These are phyloP conservation scores for Blastobotrys capitulatus DNA, from an alignment of 1,139 yeast species.

Conservation along the genomic window DNA sequence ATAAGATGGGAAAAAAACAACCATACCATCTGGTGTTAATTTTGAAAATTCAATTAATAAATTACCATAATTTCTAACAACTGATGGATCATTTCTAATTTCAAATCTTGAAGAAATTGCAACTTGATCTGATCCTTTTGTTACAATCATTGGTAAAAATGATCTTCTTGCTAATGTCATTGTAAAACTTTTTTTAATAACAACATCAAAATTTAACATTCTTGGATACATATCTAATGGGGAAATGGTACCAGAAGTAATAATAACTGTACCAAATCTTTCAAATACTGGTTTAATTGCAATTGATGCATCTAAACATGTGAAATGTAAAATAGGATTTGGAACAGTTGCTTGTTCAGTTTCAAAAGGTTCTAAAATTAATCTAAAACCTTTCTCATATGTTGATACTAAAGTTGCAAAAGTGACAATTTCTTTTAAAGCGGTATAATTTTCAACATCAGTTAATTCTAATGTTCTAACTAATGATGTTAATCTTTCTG, in stretches of 20 bases:
- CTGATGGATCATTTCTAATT: constrained; percentile 95
- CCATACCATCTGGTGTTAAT: constrained; percentile 96
- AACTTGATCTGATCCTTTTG: constrained; percentile 97
- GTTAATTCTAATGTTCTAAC: constrained; percentile 84
- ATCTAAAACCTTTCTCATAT: constrained; percentile 85
- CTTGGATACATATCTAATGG: constrained; percentile 98
- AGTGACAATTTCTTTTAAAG: constrained; percentile 91
- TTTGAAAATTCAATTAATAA: constrained; percentile 87
- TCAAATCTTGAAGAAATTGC: constrained; percentile 95
- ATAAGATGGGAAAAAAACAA: constrained; percentile 95
- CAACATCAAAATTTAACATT: constrained; percentile 92
- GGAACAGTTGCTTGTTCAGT: constrained; percentile 98
- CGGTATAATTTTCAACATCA: constrained; percentile 87
- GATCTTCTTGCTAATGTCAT: constrained; percentile 94
- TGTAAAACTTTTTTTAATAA: constrained; percentile 88
- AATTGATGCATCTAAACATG: constrained; percentile 95
- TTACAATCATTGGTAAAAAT: constrained; percentile 89
- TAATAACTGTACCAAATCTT: constrained; percentile 85
- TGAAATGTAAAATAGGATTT: constrained; percentile 89
- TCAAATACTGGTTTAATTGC: constrained; percentile 98
- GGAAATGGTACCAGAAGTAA: constrained; percentile 96
- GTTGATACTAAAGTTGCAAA: constrained; percentile 96
- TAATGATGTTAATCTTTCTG: constrained; percentile 81
- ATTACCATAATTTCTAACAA: constrained; percentile 94
- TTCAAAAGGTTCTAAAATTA: constrained; percentile 92